Conservation (phyloP, 495 filamentous ascomycete species). For the Daldinia bambusicola region DNA sequence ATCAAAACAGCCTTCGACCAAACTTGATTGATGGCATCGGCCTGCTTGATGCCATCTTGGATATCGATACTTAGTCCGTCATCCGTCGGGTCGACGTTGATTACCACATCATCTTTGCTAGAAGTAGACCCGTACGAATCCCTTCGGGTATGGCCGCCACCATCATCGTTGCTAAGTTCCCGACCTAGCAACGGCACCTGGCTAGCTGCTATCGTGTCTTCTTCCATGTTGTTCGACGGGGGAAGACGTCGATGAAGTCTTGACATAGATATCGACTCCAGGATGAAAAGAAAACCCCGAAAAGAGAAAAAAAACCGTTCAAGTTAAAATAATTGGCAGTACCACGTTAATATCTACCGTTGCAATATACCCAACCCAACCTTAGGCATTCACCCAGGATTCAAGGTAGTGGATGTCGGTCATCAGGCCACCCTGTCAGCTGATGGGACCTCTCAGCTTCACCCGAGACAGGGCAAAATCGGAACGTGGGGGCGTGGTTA, state of each 20-base stretch:
- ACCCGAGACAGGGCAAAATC: constrained; percentile 12
- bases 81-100: constrained; percentile 43
- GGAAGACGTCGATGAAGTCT: constrained; percentile 40
- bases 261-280: constrained; percentile 35
- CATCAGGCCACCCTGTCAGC: constrained; percentile 42
- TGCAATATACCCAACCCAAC: neutral
- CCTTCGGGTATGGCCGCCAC: constrained; percentile 27
- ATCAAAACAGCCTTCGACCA: constrained; percentile 57
- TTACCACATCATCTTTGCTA: constrained; percentile 35
- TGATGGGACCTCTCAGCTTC: constrained; percentile 33
- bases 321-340: constrained; percentile 4
- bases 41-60: constrained; percentile 55
- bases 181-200: constrained; percentile 43
- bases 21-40: constrained; percentile 58
- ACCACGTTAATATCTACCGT: constrained; percentile 19
- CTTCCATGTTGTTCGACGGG: constrained; percentile 40
- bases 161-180: constrained; percentile 32
- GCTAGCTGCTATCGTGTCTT: constrained; percentile 36
- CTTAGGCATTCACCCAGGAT: constrained; percentile 5
- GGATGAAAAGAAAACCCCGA: too few species aligned
- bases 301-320: neutral
- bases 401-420: constrained; percentile 13
- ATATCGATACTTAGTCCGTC: constrained; percentile 16
- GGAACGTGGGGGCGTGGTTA: neutral
- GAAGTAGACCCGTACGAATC: constrained; percentile 42